Conservation (phyloP, 2,329 filamentous ascomycete genomes). For the Piedraia hortae region DNA sequence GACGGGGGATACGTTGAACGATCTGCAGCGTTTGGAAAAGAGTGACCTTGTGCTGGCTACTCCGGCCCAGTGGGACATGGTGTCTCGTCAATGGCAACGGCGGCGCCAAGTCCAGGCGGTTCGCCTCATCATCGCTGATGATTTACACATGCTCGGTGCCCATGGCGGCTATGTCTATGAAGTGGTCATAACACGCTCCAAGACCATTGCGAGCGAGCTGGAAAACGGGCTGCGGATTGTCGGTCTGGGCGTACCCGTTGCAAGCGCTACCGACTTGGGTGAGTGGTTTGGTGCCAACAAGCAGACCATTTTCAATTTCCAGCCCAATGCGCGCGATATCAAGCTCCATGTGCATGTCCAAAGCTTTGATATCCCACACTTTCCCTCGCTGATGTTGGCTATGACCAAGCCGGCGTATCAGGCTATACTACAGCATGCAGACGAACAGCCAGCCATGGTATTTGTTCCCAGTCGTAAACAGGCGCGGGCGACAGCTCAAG, state of each 20-base stretch:
- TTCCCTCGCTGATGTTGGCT: slow-evolving; percentile 90
- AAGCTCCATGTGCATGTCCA: slow-evolving; percentile 86
- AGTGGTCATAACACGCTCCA: slow-evolving; percentile 90
- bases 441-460: slow-evolving; percentile 63
- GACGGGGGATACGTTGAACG: slow-evolving; percentile 72
- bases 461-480: slow-evolving; percentile 91
- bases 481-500: slow-evolving; percentile 59
- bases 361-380: slow-evolving; percentile 84
- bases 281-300: slow-evolving; percentile 97
- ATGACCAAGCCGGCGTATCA: slow-evolving; percentile 91
- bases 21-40: slow-evolving; percentile 64
- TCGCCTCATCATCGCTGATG: slow-evolving; percentile 77
- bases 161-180: slow-evolving; percentile 76
- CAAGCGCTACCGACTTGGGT: slow-evolving; percentile 78
- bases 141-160: slow-evolving; percentile 77
- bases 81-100: slow-evolving; percentile 88
- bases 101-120: slow-evolving; percentile 85
- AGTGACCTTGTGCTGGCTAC: slow-evolving; percentile 82
- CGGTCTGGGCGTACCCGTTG: slow-evolving; percentile 69
- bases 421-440: slow-evolving; percentile 63
- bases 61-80: slow-evolving; percentile 78
- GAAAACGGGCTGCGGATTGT: slow-evolving; percentile 67
- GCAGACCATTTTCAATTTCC: slow-evolving; percentile 98
- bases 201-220: slow-evolving; percentile 74
- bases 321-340: slow-evolving; percentile 64